Evolutionary conservation across 2,329 filamentous ascomycete species (phyloP).

Genomic region (Phialophora tarda): DNA sequence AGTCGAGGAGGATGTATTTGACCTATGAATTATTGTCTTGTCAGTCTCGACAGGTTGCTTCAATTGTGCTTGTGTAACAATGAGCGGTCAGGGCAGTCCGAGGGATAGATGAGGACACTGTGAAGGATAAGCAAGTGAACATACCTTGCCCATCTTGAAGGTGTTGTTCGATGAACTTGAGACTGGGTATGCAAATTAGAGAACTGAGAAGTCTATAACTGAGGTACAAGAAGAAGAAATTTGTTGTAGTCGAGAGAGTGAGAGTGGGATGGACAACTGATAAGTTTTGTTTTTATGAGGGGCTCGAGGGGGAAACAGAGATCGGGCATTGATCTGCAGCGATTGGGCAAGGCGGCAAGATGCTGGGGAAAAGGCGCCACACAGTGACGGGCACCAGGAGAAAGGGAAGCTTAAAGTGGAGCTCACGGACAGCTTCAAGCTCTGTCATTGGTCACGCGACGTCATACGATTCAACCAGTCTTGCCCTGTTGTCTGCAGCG

Average conservation of each 20-base stretch:
- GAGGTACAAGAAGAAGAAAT: constrained; percentile 13
- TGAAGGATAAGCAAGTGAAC: constrained; percentile 3
- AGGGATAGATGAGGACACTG: constrained; percentile 13
- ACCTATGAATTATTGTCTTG: constrained; percentile 53
- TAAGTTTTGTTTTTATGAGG: constrained; percentile 17
- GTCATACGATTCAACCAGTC: constrained; percentile 3
- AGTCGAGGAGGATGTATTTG: constrained; percentile 74
- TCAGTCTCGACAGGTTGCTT: constrained; percentile 16
- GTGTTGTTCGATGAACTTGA: constrained; percentile 12
- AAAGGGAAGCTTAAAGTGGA: neutral
- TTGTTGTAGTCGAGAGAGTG: constrained; percentile 2
- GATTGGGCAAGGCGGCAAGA: constrained; percentile 7
- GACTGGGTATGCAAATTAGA: constrained; percentile 6
- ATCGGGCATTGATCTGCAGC: constrained; percentile 14
- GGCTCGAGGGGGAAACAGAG: neutral
- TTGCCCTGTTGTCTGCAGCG: neutral
- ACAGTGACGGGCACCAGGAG: neutral
- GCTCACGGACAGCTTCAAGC: constrained; percentile 7
- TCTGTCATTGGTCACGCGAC: constrained; percentile 8
- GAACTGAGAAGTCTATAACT: constrained; percentile 20
- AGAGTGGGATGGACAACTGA: constrained; percentile 19
- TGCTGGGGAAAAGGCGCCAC: constrained; percentile 1
- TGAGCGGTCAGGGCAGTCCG: neutral
- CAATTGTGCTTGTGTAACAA: constrained; percentile 20
- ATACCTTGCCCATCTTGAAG: constrained; percentile 34